Base-by-base conservation (phyloP, 2,329 filamentous ascomycete species). In the Cephalotrichum gorgonifer region DNA sequence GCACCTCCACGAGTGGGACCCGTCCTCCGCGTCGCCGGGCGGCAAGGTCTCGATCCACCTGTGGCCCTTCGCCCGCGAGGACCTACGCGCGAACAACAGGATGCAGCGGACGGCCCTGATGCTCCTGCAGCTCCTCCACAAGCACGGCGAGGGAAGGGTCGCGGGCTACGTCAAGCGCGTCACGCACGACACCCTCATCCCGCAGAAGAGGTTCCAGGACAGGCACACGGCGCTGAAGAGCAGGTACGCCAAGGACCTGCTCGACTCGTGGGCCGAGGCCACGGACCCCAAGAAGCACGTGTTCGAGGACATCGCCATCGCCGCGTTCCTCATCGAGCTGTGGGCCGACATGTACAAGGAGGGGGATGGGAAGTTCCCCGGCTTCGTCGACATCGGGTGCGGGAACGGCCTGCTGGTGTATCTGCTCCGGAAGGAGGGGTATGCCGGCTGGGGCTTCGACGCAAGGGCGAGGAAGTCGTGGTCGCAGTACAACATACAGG, bases 371-470 rank as follows among this genome's bases (percentile, higher is more conserved):
- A 25, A 46, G n/a, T 96, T 95, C 57, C 87, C 88, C 0, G 90
- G 91, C 1, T 98, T 97, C 58, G 86, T 96, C 20, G 93, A 98
- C 60, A 88, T 98, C 43, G 93, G 91, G 5, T 97, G 93, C 61
- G 93, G 93, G 2, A 98, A 97, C 60, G 93, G 93, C 1, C 72
- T 98, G 3, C 76, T 98, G 1, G 87, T 95, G 7, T 79, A 94
- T 60, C 78, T 98, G 33, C 76, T 98, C 4, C 74, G 81, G 14
- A 69, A 76, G 51, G 90, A 97, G 66, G 89, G 89, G 11, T 97
- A 88, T 64, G 56, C 62, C 0, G 93, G 93, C 22, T 94, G 85
- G 79, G 93, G 93, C 0, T 95, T 97, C 58, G 93, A 98, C 63
- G 93, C 90, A 0, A 76, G 90, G n/a, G 68, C 69, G 35, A 79